Evolutionary conservation across 2,329 filamentous ascomycete species (phyloP).

Genomic region (Coniochaeta sp.): DNA sequence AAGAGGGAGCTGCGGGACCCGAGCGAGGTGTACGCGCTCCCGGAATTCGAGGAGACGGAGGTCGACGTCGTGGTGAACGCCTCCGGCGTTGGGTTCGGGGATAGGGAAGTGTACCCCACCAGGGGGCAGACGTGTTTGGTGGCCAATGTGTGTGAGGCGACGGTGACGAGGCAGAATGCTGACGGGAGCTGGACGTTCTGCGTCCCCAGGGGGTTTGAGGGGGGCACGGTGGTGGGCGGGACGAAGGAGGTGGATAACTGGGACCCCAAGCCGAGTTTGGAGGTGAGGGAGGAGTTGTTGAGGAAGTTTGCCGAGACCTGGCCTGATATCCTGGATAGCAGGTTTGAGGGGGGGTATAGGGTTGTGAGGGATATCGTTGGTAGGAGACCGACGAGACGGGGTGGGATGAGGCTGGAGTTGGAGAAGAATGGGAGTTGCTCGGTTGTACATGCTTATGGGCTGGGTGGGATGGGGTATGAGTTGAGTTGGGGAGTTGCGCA

Average conservation of each 20-base stretch:
- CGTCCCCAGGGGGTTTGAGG: conserved; percentile 53
- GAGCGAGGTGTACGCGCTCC: conserved; percentile 29
- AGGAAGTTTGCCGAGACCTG: conserved; percentile 25
- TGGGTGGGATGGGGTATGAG: conserved; percentile 42
- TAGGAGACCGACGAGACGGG: conserved; percentile 18
- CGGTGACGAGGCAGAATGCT: conserved; percentile 52
- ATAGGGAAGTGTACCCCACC: conserved; percentile 33
- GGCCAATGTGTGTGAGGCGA: conserved; percentile 28
- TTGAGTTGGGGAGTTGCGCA: conserved; percentile 40
- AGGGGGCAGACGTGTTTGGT: conserved; percentile 41
- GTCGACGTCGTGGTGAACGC: conserved; percentile 35
- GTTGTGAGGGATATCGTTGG: conserved; percentile 22
- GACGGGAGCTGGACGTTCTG: conserved; percentile 59
- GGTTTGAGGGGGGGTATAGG: conserved; percentile 12
- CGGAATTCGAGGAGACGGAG: conserved; percentile 13
- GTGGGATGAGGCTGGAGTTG: conserved; percentile 33
- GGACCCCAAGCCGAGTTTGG: conserved; percentile 38
- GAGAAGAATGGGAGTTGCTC: conserved; percentile 21
- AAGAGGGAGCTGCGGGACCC: conserved; percentile 26
- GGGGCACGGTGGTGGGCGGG: conserved; percentile 59
- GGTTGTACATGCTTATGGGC: conserved; percentile 41
- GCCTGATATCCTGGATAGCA: conserved; percentile 19
- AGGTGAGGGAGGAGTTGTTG: conserved; percentile 41
- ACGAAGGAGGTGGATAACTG: conserved; percentile 56
- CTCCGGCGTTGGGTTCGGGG: conserved; percentile 36